A percentile compares a stretch with the other conserved stretches of the same genome.
phyloP scores from a whole-genome alignment of 1,284 basidiomycete species.

The Ustilago lituana region DNA sequence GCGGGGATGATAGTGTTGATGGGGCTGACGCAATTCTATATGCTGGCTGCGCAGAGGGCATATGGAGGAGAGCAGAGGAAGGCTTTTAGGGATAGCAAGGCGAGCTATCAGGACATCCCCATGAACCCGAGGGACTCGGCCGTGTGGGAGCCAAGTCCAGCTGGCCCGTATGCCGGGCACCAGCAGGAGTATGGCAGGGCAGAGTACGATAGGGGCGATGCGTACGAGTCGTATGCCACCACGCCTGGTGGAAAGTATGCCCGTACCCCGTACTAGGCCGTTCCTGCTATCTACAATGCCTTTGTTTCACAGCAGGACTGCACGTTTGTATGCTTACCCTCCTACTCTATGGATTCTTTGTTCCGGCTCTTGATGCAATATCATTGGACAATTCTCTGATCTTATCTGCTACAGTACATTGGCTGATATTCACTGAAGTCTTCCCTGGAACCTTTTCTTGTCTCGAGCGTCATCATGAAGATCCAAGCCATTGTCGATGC shows the following conservation, averaged over 20 bases:
- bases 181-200: constrained; percentile 4
- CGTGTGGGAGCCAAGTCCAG: constrained; percentile 47
- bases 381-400: constrained; percentile 10
- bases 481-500: too few relatives aligned
- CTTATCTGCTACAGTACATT: too few relatives aligned
- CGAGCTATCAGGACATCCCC: constrained; percentile 46
- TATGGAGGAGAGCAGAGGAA: constrained; percentile 61
- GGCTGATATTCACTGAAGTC: too few relatives aligned
- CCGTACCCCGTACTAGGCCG: constrained; percentile 17
- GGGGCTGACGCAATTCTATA: constrained; percentile 65
- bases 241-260: constrained; percentile 26
- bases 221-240: constrained; percentile 33
- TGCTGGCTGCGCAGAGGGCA: constrained; percentile 58
- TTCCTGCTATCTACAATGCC: too few relatives aligned
- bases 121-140: constrained; percentile 54
- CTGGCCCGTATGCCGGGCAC: constrained; percentile 21
- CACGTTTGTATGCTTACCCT: too few relatives aligned
- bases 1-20: constrained; percentile 57
- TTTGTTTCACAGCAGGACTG: too few relatives aligned
- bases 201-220: constrained; percentile 2
- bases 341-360: background rate
- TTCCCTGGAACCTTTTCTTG: too few relatives aligned
- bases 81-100: constrained; percentile 32
- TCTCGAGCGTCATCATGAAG: too few relatives aligned
- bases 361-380: constrained; percentile 8